A percentile compares a stretch with the other conserved stretches of the same genome.
Conservation (phyloP, 768 basidiomycete genomes). For the Pisolithus microcarpus region DNA sequence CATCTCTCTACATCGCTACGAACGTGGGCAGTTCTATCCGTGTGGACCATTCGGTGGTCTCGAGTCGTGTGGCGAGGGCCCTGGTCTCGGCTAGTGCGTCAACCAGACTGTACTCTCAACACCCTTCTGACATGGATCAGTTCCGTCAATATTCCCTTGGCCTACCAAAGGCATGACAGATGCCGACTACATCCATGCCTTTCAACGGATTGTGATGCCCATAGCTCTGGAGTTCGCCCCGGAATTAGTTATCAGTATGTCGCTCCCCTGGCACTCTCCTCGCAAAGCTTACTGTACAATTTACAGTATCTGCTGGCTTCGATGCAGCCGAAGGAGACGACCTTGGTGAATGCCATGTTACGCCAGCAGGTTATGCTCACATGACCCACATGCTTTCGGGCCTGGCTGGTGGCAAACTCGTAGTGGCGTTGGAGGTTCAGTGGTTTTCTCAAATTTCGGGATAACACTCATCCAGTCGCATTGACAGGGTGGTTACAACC, state of each 20-base stretch:
- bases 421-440: slow-evolving; percentile 86
- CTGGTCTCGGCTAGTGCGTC: slow-evolving; percentile 80
- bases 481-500: slow-evolving; percentile 89
- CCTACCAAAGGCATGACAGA: slow-evolving; percentile 82
- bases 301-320: slow-evolving; percentile 90
- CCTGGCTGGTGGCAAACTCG: slow-evolving; percentile 80
- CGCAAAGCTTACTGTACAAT: neutral
- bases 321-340: slow-evolving; percentile 93
- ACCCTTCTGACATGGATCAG: slow-evolving; percentile 33
- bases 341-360: slow-evolving; percentile 85
- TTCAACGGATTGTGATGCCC: slow-evolving; percentile 93
- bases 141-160: slow-evolving; percentile 96
- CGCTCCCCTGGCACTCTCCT: no score
- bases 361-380: slow-evolving; percentile 90
- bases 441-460: slow-evolving; percentile 3
- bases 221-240: slow-evolving; percentile 96
- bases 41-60: slow-evolving; percentile 85
- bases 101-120: neutral
- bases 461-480: neutral
- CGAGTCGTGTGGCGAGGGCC: slow-evolving; percentile 78
- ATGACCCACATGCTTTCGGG: slow-evolving; percentile 97
- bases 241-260: slow-evolving; percentile 90
- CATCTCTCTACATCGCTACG: slow-evolving; percentile 92
- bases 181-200: slow-evolving; percentile 94
- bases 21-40: slow-evolving; percentile 88